Percentiles rank a stretch among this genome's conserved stretches.
phyloP scores from a whole-genome alignment of 768 basidiomycete species.

The Leccinum sublutescens region DNA sequence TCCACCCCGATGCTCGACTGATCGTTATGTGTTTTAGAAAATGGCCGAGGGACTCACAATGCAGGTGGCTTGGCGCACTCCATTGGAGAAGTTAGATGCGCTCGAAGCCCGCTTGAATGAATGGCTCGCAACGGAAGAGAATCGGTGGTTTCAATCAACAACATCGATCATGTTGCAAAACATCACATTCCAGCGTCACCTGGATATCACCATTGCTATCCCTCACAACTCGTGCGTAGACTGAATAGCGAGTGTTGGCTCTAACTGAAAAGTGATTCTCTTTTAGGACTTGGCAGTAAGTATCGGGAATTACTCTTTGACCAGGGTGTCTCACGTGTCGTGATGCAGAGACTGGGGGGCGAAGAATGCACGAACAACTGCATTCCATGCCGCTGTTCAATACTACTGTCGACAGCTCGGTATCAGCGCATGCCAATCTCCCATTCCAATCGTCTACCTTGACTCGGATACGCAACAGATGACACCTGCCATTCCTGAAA shows the following conservation, averaged over 20 bases:
- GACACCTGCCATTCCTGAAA: conserved; percentile 1
- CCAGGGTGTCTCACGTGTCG: conserved; percentile 4
- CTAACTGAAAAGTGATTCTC: conserved; percentile 4
- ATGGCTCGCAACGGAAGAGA: conserved; percentile 78
- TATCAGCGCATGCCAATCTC: conserved; percentile 58
- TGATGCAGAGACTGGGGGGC: conserved; percentile 56
- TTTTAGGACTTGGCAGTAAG: conserved; percentile 37
- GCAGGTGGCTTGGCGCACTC: conserved; percentile 76
- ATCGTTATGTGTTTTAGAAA: conserved; percentile 41
- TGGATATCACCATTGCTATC: conserved; percentile 70
- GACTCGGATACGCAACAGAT: conserved; percentile 20
- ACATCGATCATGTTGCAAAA: conserved; percentile 63
- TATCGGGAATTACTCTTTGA: neutral
- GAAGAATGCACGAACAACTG: conserved; percentile 59
- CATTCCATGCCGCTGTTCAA: conserved; percentile 77
- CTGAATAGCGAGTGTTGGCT: neutral
- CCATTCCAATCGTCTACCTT: conserved; percentile 57
- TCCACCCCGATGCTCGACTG: conserved; percentile 1
- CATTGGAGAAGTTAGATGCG: conserved; percentile 66
- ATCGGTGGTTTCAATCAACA: conserved; percentile 72
- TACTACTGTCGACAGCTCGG: conserved; percentile 69
- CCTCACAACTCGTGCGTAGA: conserved; percentile 45
- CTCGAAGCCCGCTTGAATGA: conserved; percentile 66
- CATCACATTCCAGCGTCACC: conserved; percentile 62
- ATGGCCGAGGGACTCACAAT: conserved; percentile 65